These are phyloP conservation scores for Drechslerella stenobrocha DNA, from an alignment of 2,329 filamentous ascomycete genomes.

Conservation along the genomic window DNA sequence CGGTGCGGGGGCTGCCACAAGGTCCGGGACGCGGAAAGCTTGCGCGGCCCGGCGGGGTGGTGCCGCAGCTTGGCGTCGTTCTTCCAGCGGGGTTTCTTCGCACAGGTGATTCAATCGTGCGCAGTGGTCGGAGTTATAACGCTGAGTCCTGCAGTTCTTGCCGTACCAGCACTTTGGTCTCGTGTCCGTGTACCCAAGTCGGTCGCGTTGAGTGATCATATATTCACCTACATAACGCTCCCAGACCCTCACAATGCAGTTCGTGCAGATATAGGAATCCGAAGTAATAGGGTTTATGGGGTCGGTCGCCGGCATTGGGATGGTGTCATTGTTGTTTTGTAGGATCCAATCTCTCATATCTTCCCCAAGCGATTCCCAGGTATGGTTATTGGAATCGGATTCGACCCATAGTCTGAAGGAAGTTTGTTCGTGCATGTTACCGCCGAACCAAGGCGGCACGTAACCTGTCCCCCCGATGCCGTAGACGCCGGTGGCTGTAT, in stretches of 20 bases:
- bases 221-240: conserved; percentile 22
- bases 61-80: conserved; percentile 23
- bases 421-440: conserved; percentile 24
- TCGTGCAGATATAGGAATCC: conserved; percentile 24
- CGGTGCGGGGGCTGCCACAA: background rate
- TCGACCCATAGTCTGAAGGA: conserved; percentile 25
- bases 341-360: conserved; percentile 38
- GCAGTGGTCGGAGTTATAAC: conserved; percentile 37
- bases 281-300: background rate
- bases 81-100: conserved; percentile 20
- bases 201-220: conserved; percentile 30
- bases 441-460: conserved; percentile 17
- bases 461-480: background rate
- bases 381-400: conserved; percentile 29
- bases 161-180: conserved; percentile 43
- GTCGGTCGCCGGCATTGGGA: conserved; percentile 6
- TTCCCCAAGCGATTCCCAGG: conserved; percentile 20
- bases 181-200: conserved; percentile 31
- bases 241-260: conserved; percentile 16
- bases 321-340: conserved; percentile 11
- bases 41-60: too few relatives aligned
- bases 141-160: conserved; percentile 37
- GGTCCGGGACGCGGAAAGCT: too few relatives aligned
- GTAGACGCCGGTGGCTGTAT: conserved; percentile 19
- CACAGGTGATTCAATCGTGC: conserved; percentile 38